A percentile compares a stretch with the other conserved stretches of the same genome.
Conservation (phyloP, 148 eudicot genomes). For the Tetragonia tetragonoides region DNA sequence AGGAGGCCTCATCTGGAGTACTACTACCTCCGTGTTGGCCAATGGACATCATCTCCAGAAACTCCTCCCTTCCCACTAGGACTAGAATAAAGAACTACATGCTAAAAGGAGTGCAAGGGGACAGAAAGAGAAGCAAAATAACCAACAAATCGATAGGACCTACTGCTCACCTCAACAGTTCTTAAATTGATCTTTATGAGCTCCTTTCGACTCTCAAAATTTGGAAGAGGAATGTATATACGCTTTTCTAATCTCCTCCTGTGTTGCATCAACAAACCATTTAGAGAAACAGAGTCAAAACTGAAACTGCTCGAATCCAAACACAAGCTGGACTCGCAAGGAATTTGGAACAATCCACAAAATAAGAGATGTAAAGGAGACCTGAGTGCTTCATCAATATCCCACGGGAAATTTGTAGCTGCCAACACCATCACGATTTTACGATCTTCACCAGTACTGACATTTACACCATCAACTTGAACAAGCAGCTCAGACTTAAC, state of each 20-base stretch:
- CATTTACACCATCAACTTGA: slow-evolving; percentile 96
- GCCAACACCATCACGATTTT: slow-evolving; percentile 99
- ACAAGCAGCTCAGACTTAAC: slow-evolving; percentile 98
- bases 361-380: slow-evolving; percentile 18
- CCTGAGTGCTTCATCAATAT: slow-evolving; percentile 98
- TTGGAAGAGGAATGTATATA: slow-evolving; percentile 93
- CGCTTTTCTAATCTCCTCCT: slow-evolving; percentile 98
- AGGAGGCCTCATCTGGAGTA: not conserved
- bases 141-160: not conserved
- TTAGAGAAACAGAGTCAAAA: slow-evolving; percentile 3
- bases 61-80: not conserved
- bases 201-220: slow-evolving; percentile 90
- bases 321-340: not conserved
- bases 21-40: not conserved
- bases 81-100: not conserved
- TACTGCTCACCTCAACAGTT: slow-evolving; percentile 67
- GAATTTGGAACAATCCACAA: not conserved
- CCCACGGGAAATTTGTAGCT: slow-evolving; percentile 99
- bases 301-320: not conserved
- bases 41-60: not conserved
- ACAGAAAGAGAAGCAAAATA: not conserved
- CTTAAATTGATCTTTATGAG: slow-evolving; percentile 91
- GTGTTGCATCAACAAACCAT: slow-evolving; percentile 30
- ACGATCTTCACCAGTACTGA: slow-evolving; percentile 87
- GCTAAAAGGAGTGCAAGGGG: not conserved